Base-by-base conservation (phyloP, 2,329 filamentous ascomycete species). In the Penicillium expansum region DNA sequence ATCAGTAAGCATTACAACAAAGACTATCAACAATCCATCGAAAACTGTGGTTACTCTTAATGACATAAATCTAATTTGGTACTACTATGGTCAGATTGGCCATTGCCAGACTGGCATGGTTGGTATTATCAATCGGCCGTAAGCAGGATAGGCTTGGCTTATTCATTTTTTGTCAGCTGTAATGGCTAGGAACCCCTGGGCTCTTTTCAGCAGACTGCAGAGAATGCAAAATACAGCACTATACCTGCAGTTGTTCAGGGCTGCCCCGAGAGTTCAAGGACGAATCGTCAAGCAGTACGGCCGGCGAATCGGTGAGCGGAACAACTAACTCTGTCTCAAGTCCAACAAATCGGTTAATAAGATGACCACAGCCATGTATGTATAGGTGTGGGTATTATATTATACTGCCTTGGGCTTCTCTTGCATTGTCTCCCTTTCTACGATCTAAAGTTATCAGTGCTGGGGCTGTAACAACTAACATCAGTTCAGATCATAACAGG, bases 81-180 rank as follows among this genome's bases (percentile, higher is more conserved):
- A 90, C 62, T 93, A 88, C 81, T 93, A 90, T 77, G 86, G 85
- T 30, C 87, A 91, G 73, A 85, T 72, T 44, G 83, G 81, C 68
- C 90, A 94, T 77, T 94, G 90, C 75, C 83, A 91, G 73, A 76
- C 71, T 47, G 88, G 88, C 60, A 92, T 92, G 87, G 81, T 83
- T 56, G 87, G 90, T 78, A 88, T 90, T 32, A 86, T 92, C 70
- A 92, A 92, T 74, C 84, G 87, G 16, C 48, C 67, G 67, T 69
- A 55, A 64, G 66, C 55, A 44, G 16, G 37, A 30, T 16, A 39
- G 22, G 16, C 30, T 27, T 38, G 3, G 35, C n/a, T 27, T 29
- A 47, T 32, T 45, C 27, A 41, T 32, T 20, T 18, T 32, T 30
- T 22, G 5, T 55, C 44, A 61, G 51, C 24, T 43, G 14, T 7